phyloP scores from a whole-genome alignment of 805 yeast genomes.

The Lachancea sp. region DNA sequence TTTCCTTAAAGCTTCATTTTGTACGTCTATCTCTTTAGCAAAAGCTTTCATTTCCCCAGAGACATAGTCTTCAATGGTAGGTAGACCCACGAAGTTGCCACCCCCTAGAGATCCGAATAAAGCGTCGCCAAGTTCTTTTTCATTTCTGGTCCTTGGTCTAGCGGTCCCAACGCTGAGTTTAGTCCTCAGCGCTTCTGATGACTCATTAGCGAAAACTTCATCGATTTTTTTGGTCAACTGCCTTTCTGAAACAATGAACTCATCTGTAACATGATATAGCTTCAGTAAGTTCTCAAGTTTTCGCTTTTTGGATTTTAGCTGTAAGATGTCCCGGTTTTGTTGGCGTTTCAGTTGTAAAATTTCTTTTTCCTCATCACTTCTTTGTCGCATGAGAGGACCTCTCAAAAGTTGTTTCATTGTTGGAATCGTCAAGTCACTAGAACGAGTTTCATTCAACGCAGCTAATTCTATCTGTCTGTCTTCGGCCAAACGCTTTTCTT shows the following conservation, averaged over 20 bases:
- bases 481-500: constrained; percentile 32
- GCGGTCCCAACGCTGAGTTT: constrained; percentile 17
- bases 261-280: constrained; percentile 62
- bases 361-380: constrained; percentile 65
- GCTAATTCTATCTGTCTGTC: constrained; percentile 33
- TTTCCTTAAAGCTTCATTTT: constrained; percentile 11
- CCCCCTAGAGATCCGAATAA: constrained; percentile 35
- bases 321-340: constrained; percentile 56
- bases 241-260: constrained; percentile 69
- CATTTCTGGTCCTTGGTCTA: constrained; percentile 19
- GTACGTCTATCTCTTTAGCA: constrained; percentile 22
- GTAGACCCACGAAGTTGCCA: constrained; percentile 31
- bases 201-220: constrained; percentile 23
- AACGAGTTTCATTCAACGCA: constrained; percentile 18
- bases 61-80: constrained; percentile 32
- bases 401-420: constrained; percentile 61
- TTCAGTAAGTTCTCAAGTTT: constrained; percentile 55
- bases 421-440: constrained; percentile 61
- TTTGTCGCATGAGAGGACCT: constrained; percentile 64
- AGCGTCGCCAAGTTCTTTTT: constrained; percentile 29
- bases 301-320: constrained; percentile 45
- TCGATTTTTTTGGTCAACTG: constrained; percentile 37
- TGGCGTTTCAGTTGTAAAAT: constrained; percentile 52
- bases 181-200: constrained; percentile 19
- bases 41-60: constrained; percentile 31